phyloP scores from a whole-genome alignment of 2,329 filamentous ascomycete genomes.

The Alternaria novae-zelandiae region DNA sequence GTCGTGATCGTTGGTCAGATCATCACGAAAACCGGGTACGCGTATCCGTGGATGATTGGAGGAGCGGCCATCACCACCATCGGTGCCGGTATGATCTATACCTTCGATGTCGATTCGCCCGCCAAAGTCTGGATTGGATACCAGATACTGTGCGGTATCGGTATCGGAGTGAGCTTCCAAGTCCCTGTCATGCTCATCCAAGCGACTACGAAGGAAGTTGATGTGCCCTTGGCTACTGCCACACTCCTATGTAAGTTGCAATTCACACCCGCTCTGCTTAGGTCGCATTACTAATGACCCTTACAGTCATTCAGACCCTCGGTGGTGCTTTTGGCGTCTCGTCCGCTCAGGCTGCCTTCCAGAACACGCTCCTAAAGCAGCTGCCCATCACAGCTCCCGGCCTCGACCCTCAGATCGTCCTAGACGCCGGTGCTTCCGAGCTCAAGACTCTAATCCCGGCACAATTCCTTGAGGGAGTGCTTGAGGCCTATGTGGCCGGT shows the following conservation, averaged over 20 bases:
- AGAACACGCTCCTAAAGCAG: slow-evolving; percentile 43
- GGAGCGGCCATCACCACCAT: slow-evolving; percentile 42
- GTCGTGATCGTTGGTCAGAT: slow-evolving; percentile 6
- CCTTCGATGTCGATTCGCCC: slow-evolving; percentile 46
- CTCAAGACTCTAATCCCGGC: not conserved
- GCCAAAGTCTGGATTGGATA: slow-evolving; percentile 55
- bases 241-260: slow-evolving; percentile 47
- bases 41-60: slow-evolving; percentile 42
- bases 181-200: slow-evolving; percentile 48
- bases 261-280: no score
- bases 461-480: not conserved
- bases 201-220: slow-evolving; percentile 38
- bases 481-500: not conserved
- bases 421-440: slow-evolving; percentile 47
- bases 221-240: slow-evolving; percentile 47
- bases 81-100: slow-evolving; percentile 52
- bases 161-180: slow-evolving; percentile 34
- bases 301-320: slow-evolving; percentile 37
- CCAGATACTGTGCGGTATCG: slow-evolving; percentile 53
- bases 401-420: slow-evolving; percentile 24
- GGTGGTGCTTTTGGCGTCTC: slow-evolving; percentile 52
- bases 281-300: not conserved
- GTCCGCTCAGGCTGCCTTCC: slow-evolving; percentile 51
- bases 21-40: slow-evolving; percentile 41
- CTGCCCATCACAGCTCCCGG: slow-evolving; percentile 42